Conservation (phyloP, 768 basidiomycete genomes). For the Gyrodon lividus region DNA sequence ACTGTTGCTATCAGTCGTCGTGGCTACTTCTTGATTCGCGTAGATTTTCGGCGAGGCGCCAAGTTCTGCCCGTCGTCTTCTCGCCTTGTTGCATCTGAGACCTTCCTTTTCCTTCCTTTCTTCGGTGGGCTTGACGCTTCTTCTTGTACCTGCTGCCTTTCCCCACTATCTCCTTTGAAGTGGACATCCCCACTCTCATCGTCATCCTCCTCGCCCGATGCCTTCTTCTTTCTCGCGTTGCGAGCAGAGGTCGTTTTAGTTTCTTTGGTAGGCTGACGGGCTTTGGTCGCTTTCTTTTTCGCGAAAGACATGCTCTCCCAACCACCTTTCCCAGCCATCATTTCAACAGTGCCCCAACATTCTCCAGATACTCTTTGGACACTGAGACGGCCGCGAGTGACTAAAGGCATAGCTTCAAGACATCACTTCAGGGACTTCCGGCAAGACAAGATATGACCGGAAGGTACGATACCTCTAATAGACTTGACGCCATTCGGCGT, state of each 20-base stretch:
- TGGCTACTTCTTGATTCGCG: conserved; percentile 16
- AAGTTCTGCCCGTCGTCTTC: conserved; percentile 2
- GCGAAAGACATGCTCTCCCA: conserved; percentile 60
- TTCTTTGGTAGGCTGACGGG: neutral
- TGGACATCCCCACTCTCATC: conserved; percentile 7
- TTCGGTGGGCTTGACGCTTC: neutral
- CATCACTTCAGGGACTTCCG: conserved; percentile 7
- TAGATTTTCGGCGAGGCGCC: conserved; percentile 20
- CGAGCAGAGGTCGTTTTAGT: neutral
- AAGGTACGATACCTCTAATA: conserved; percentile 53
- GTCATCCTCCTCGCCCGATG: neutral
- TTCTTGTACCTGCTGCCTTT: neutral
- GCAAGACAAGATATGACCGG: neutral
- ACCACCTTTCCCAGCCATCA: conserved; percentile 70
- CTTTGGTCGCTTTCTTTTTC: conserved; percentile 30
- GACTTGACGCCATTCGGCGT: conserved; percentile 57
- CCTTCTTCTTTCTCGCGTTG: neutral
- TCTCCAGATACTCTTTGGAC: conserved; percentile 74
- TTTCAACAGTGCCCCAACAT: conserved; percentile 62
- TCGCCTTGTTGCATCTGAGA: neutral
- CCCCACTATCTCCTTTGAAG: conserved; percentile 3
- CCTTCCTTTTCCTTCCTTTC: conserved; percentile 26
- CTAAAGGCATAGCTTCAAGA: conserved; percentile 68
- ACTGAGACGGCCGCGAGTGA: conserved; percentile 80
- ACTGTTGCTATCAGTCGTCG: neutral